Base-by-base conservation (phyloP, 495 filamentous ascomycete species). In the Penicillium bialowiezense region DNA sequence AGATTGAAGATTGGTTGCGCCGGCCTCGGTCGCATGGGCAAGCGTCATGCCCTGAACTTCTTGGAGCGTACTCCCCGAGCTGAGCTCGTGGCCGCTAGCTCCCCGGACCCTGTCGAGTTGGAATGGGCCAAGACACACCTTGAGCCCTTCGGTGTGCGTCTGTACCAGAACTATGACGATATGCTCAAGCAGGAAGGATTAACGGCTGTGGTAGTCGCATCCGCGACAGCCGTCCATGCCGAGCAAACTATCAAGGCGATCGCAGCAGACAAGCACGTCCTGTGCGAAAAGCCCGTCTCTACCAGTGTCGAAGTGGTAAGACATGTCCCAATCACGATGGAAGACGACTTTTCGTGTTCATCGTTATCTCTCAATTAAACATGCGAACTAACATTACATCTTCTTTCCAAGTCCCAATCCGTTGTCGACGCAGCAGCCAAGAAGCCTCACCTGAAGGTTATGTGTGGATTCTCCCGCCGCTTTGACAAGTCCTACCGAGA, bases 401-500 rank as follows among this genome's bases (percentile, higher is more conserved):
- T n/a, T n/a, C n/a, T n/a, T n/a, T n/a, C n/a, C n/a, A 69, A 59
- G 57, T 56, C 49, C 41, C 52, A 42, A 56, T 40, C 49, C 4
- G 57, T 60, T 10, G 57, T 55, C 3, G 37, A 56, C 14, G 45
- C 50, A 58, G 28, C 49, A 17, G 40, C 41, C 28, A 58, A 52
- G 20, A 58, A 55, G 35, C 58, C 74, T 5, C 58, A 73, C 45
- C 58, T 76, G 5, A 80, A 81, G 59, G 72, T 80, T 5, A 78
- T 82, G 75, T 79, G 75, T 42, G 79, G 76, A 5, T 81, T 80
- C 68, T 79, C 76, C 1, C 68, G 78, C 13, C 75, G 79, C 19
- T 81, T 82, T 62, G 79, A 81, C 48, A 60, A 50, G 17, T 77
- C 73, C 36, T 82, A 81, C 62, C 67, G 74, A 7, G 75, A 79